Evolutionary conservation across 768 basidiomycete genomes (phyloP).

Genomic region (Hortiboletus campestris): DNA sequence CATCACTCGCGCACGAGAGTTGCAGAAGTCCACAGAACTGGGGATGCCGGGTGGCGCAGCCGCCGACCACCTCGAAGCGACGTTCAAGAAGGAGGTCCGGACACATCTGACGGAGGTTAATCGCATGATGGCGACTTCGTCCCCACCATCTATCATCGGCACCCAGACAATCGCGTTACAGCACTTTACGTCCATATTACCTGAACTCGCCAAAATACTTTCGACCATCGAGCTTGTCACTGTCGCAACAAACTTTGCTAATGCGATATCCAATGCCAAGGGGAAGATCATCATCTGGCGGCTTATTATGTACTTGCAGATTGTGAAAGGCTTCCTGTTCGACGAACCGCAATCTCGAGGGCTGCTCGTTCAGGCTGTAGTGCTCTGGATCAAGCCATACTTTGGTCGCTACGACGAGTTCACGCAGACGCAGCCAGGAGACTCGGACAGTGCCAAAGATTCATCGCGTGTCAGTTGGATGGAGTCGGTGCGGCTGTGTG

Average conservation of each 20-base stretch:
- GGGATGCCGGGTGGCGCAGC: slow-evolving; percentile 80
- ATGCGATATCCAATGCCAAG: slow-evolving; percentile 70
- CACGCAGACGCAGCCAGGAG: slow-evolving; percentile 56
- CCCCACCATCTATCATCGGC: slow-evolving; percentile 87
- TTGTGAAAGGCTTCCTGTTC: slow-evolving; percentile 86
- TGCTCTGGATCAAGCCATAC: slow-evolving; percentile 93
- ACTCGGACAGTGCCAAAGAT: slow-evolving; percentile 66
- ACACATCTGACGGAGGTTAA: slow-evolving; percentile 79
- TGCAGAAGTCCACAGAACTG: slow-evolving; percentile 80
- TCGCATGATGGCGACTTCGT: slow-evolving; percentile 78
- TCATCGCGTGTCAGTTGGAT: slow-evolving; percentile 82
- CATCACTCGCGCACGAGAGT: slow-evolving; percentile 82
- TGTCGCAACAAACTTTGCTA: slow-evolving; percentile 83
- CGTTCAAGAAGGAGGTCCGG: slow-evolving; percentile 81
- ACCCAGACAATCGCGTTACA: slow-evolving; percentile 94
- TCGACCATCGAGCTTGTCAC: slow-evolving; percentile 80
- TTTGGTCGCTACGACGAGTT: slow-evolving; percentile 92
- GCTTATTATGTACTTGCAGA: slow-evolving; percentile 89
- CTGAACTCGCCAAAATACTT: slow-evolving; percentile 82
- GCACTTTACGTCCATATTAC: slow-evolving; percentile 89
- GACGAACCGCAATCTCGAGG: slow-evolving; percentile 77
- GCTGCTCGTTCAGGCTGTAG: slow-evolving; percentile 80
- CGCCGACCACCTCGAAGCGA: slow-evolving; percentile 78
- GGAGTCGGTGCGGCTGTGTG: slow-evolving; percentile 85
- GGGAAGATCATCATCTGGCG: slow-evolving; percentile 93